Percentiles rank a stretch among this genome's conserved stretches.
These are phyloP conservation scores for Adenanthera pavonina DNA, from an alignment of 306 rosid genomes.

Conservation along the genomic window DNA sequence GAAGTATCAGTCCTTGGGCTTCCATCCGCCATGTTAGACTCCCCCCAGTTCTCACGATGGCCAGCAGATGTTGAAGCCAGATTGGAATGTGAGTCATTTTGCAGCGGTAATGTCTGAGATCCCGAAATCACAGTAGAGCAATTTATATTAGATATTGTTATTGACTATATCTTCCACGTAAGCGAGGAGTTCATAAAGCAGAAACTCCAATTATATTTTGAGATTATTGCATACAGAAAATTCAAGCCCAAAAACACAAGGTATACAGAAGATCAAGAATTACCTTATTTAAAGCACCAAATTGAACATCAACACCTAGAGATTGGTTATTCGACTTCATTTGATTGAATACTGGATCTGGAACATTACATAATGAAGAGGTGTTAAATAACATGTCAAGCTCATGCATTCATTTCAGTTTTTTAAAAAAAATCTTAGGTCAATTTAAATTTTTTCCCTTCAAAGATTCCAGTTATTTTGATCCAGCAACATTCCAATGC, in stretches of 20 bases:
- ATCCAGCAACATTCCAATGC: neutral
- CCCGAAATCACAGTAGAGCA: conserved; percentile 46
- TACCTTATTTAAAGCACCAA: conserved; percentile 60
- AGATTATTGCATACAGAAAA: neutral
- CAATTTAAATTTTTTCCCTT: neutral
- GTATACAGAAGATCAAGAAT: neutral
- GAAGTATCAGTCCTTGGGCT: conserved; percentile 78
- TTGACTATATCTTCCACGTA: conserved; percentile 40
- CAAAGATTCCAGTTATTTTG: neutral
- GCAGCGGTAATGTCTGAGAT: conserved; percentile 50
- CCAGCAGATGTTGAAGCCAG: conserved; percentile 53
- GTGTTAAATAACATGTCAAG: neutral
- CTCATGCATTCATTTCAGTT: neutral
- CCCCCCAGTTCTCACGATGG: conserved; percentile 77
- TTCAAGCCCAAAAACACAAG: too few species aligned
- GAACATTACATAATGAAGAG: conserved; percentile 14
- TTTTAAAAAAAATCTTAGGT: neutral
- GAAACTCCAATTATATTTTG: neutral
- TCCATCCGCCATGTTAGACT: conserved; percentile 67
- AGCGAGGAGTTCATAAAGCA: neutral
- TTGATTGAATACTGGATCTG: conserved; percentile 60
- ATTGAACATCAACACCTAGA: conserved; percentile 52
- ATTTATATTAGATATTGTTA: conserved; percentile 46
- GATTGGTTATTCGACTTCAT: conserved; percentile 55
- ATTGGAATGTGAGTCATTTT: conserved; percentile 49